These are phyloP conservation scores for Geranomyces variabilis DNA, from an alignment of 192 early-diverging fungal genomes.

Conservation along the genomic window DNA sequence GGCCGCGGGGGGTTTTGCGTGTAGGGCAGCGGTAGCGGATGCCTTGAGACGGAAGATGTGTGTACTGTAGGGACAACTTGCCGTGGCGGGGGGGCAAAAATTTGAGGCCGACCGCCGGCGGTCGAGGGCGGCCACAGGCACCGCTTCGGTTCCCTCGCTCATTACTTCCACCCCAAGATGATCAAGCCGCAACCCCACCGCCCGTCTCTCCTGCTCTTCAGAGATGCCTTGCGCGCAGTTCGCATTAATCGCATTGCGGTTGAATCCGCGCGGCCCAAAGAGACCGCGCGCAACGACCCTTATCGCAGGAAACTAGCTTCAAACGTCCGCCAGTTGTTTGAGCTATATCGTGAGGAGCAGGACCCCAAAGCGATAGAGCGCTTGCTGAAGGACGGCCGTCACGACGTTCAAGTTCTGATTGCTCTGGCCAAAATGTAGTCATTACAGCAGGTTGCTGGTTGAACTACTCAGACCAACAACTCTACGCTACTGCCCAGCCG, in stretches of 20 bases:
- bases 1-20: too few relatives aligned
- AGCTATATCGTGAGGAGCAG: slow-evolving; percentile 18
- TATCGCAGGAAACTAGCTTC: slow-evolving; percentile 11
- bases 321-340: slow-evolving; percentile 27
- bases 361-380: slow-evolving; percentile 5
- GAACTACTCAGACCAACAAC: too few relatives aligned
- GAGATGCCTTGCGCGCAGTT: slow-evolving; percentile 12
- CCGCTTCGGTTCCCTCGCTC: too few relatives aligned
- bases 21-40: too few relatives aligned
- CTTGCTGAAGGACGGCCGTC: slow-evolving; percentile 14
- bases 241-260: slow-evolving; percentile 6
- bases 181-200: slow-evolving; percentile 1
- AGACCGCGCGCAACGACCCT: slow-evolving; percentile 5
- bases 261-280: too few relatives aligned
- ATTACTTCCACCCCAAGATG: background rate
- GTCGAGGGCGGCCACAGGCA: too few relatives aligned
- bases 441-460: too few relatives aligned
- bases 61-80: too few relatives aligned
- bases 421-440: slow-evolving; percentile 5
- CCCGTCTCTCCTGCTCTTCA: slow-evolving; percentile 20
- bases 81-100: too few relatives aligned
- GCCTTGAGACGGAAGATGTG: too few relatives aligned
- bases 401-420: slow-evolving; percentile 14
- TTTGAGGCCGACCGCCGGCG: too few relatives aligned
- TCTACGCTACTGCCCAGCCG: too few relatives aligned